These are phyloP conservation scores for Xylariaceae sp. DNA, from an alignment of 2,329 filamentous ascomycete genomes.

Conservation along the genomic window DNA sequence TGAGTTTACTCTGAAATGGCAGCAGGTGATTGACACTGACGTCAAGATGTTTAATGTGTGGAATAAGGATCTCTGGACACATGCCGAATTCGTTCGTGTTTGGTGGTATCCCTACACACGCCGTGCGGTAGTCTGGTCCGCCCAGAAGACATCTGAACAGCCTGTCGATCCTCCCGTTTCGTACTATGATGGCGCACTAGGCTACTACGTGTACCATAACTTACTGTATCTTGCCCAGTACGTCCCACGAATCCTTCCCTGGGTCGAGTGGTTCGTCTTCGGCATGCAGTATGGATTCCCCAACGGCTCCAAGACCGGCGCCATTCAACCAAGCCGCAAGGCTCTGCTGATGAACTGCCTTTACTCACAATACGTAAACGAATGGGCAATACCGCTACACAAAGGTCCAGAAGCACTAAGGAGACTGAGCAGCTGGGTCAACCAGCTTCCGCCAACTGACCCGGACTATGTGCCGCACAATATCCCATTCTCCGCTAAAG, in stretches of 20 bases:
- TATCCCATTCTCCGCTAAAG: conserved; percentile 78
- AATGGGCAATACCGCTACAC: conserved; percentile 87
- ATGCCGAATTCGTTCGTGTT: conserved; percentile 83
- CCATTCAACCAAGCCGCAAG: conserved; percentile 72
- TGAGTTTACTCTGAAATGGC: conserved; percentile 81
- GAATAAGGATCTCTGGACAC: conserved; percentile 72
- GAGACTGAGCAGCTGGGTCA: conserved; percentile 82
- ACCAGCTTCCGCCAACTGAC: conserved; percentile 58
- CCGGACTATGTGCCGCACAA: conserved; percentile 58
- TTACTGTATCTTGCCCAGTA: conserved; percentile 77
- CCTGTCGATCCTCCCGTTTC: conserved; percentile 56
- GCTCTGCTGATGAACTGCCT: conserved; percentile 95
- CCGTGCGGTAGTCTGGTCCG: conserved; percentile 83
- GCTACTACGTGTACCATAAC: conserved; percentile 89
- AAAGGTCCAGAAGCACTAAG: conserved; percentile 83
- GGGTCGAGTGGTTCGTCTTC: conserved; percentile 94
- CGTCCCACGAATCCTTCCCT: conserved; percentile 74
- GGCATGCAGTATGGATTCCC: conserved; percentile 95
- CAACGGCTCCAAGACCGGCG: conserved; percentile 63
- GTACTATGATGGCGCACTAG: conserved; percentile 78
- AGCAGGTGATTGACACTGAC: conserved; percentile 72
- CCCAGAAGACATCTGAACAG: conserved; percentile 68
- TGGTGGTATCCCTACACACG: conserved; percentile 98
- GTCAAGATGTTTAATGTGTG: conserved; percentile 66
- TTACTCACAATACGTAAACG: conserved; percentile 97